Evolutionary conservation across 2,329 filamentous ascomycete species (phyloP).

Genomic region (Trichophyton rubrum): DNA sequence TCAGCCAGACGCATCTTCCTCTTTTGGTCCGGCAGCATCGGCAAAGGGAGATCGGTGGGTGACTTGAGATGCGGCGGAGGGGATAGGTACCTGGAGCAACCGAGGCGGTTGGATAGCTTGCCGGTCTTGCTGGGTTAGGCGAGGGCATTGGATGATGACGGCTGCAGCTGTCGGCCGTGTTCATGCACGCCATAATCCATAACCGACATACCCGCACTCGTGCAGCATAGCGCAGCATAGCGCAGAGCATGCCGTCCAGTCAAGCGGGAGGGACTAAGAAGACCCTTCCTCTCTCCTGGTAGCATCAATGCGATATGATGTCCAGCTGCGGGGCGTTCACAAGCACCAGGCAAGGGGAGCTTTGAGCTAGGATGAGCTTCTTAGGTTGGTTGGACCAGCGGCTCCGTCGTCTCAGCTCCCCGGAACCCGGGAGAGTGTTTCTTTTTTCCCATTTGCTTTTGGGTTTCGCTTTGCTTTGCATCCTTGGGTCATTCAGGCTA

Average conservation of each 20-base stretch:
- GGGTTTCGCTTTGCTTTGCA: background rate
- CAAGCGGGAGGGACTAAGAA: too few relatives aligned
- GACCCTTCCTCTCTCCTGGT: too few relatives aligned
- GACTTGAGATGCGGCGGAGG: background rate
- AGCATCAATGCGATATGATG: too few relatives aligned
- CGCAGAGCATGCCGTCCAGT: background rate
- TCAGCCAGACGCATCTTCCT: background rate
- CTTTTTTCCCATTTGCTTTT: too few relatives aligned
- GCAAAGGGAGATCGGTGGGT: background rate
- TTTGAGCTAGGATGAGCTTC: background rate
- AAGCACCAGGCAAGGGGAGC: background rate
- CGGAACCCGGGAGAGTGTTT: background rate
- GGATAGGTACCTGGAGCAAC: background rate
- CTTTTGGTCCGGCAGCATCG: background rate
- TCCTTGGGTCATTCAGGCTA: conserved; percentile 16
- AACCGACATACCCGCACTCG: background rate
- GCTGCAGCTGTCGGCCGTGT: background rate
- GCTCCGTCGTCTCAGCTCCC: background rate
- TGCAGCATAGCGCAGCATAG: background rate
- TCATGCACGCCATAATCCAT: background rate
- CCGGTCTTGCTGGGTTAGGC: too few relatives aligned
- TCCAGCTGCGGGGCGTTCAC: background rate
- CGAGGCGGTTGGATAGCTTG: too few relatives aligned
- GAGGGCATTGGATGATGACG: too few relatives aligned
- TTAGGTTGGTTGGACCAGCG: background rate